phyloP scores from a whole-genome alignment of 2,329 filamentous ascomycete species.

The Pseudofabraea citricarpa region DNA sequence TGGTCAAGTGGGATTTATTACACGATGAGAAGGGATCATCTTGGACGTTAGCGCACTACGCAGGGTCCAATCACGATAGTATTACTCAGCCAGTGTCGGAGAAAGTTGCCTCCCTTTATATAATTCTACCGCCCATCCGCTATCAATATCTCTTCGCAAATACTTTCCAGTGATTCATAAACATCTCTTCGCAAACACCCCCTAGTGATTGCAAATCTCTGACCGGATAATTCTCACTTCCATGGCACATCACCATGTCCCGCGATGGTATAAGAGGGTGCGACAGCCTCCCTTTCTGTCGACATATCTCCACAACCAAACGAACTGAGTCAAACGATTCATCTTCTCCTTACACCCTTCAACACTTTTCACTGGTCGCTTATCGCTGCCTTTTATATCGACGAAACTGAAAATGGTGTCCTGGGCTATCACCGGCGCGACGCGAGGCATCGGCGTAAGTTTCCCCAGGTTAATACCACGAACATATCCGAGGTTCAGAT shows the following conservation, averaged over 20 bases:
- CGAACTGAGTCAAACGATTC: neutral
- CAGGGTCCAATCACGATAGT: neutral
- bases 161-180: neutral
- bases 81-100: neutral
- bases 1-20: too few relatives aligned
- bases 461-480: neutral
- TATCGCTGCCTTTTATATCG: neutral
- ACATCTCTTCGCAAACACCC: neutral
- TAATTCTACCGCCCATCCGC: neutral
- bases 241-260: neutral
- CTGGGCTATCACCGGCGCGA: constrained; percentile 3
- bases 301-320: neutral
- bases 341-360: constrained; percentile 1
- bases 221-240: neutral
- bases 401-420: constrained; percentile 4
- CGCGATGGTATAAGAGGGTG: neutral
- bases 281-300: neutral
- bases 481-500: neutral
- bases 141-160: neutral
- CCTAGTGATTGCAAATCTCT: neutral
- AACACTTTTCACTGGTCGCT: neutral
- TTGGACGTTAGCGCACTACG: neutral
- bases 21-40: neutral
- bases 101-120: constrained; percentile 1
- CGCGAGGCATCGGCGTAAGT: constrained; percentile 4